Evolutionary conservation across 1,139 yeast genomes (phyloP), one percentile per base, ranked within the genome.

Genomic region (Diutina ranongensis): DNA sequence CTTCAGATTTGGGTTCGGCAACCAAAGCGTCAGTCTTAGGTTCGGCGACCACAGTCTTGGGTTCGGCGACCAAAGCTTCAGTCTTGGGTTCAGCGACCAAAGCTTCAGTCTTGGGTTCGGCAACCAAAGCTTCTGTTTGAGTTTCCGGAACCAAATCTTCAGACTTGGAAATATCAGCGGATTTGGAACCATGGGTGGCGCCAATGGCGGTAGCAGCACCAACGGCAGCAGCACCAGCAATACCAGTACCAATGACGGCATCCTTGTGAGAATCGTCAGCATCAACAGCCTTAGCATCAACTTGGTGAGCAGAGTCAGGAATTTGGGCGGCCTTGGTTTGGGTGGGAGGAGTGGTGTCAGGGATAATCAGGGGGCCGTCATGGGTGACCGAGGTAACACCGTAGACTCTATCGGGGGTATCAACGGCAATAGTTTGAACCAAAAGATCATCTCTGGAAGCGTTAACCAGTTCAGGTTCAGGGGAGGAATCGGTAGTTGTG

Each of bases 21-120:
- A 61, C 79, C 21, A 18, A 16, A 18, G 15, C 38, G 10, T 19
- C 38, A 10, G 27, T n/a, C 18, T n/a, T 22, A 3, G 28, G 10
- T 5, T 25, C 10, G 28, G 10, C 10, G 28, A n/a, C n/a, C n/a
- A n/a, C n/a, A n/a, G n/a, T n/a, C n/a, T n/a, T n/a, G n/a, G n/a
- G n/a, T n/a, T n/a, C n/a, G n/a, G n/a, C n/a, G n/a, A n/a, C n/a
- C n/a, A n/a, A n/a, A n/a, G n/a, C n/a, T n/a, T n/a, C n/a, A n/a
- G n/a, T n/a, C n/a, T n/a, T n/a, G n/a, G n/a, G n/a, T n/a, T n/a
- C n/a, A n/a, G n/a, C n/a, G n/a, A n/a, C n/a, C n/a, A n/a, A n/a
- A n/a, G n/a, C n/a, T n/a, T n/a, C n/a, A n/a, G n/a, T n/a, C n/a
- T n/a, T n/a, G n/a, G n/a, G n/a, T n/a, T n/a, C n/a, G n/a, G n/a